Base-by-base conservation (phyloP, 352 stramenopile species). In the Phytophthora palmivora region DNA sequence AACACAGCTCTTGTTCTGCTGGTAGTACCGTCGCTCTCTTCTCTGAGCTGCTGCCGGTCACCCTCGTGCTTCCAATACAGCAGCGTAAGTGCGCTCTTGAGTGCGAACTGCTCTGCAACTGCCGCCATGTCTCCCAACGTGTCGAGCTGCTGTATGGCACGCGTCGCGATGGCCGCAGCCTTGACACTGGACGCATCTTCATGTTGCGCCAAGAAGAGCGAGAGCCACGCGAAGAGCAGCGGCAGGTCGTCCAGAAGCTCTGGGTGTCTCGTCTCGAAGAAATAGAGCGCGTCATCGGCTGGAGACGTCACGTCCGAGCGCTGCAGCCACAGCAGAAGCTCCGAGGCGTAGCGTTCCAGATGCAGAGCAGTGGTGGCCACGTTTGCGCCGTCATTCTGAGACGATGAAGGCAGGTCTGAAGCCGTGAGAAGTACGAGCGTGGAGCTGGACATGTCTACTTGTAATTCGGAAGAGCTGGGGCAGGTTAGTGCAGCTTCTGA, bases 211-310 rank as follows among this genome's bases (percentile, higher is more conserved):
- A 92, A 28, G 58, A 88, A 89, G 39, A 71, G 62, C 44, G 78
- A 58, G 21, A 92, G 63, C 80, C 83, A 92, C n/a, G 72, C 66
- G 51, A 92, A 92, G 7, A 82, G 64, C 37, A 71, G 67, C 16
- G 67, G 72, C 12, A 76, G 45, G 21, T 75, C 69, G 34, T 81
- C 70, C 36, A 90, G 64, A n/a, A 85, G 49, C 47, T 89, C 79
- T 3, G 83, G 83, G 46, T 81, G 78, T 12, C 67, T 75, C 33
- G 74, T 79, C 56, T 90, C 75, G 36, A 90, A 79, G 63, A 86
- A 92, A 45, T 81, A 84, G 44, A 92, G 61, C 24, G 82, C 77
- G 52, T 92, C 80, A 33, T 92, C 83, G 1, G 73, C 69, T 2
- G 63, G 70, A 15, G 42, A 43, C 16, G 66, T 54, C 36, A 62